Conservation (phyloP, 805 yeast species). For the Yarrowia divulgata region DNA sequence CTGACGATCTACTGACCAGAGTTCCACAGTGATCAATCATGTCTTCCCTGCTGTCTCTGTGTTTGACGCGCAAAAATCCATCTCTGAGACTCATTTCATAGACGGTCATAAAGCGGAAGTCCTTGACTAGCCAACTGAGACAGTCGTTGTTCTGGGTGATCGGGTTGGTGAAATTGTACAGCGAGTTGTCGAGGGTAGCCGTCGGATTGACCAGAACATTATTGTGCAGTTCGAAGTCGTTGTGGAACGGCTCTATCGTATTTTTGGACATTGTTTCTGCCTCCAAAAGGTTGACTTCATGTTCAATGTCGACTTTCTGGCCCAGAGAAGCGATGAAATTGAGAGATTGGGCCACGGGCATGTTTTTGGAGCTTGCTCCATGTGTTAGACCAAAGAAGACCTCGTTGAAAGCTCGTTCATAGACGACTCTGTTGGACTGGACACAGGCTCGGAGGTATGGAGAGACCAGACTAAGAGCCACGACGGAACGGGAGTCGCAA, state of each 20-base stretch:
- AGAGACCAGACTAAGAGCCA: constrained; percentile 9
- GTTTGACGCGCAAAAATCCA: neutral
- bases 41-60: neutral
- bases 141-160: constrained; percentile 1
- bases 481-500: constrained; percentile 4
- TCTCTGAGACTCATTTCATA: constrained; percentile 21
- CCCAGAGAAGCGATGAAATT: constrained; percentile 22
- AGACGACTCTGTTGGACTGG: neutral
- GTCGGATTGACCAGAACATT: constrained; percentile 23
- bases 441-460: constrained; percentile 21
- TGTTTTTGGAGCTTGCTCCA: no score
- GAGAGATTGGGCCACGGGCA: neutral
- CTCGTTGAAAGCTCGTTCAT: neutral
- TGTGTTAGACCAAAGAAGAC: neutral
- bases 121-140: constrained; percentile 20
- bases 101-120: neutral
- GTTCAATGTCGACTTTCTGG: neutral
- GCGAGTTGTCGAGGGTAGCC: constrained; percentile 11
- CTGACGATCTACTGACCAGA: neutral
- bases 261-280: neutral
- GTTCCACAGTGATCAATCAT: constrained; percentile 11
- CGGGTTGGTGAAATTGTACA: constrained; percentile 31
- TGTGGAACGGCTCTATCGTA: constrained; percentile 10
- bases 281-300: neutral
- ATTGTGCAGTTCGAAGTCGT: constrained; percentile 18